Evolutionary conservation across 1,284 basidiomycete genomes (phyloP).

Genomic region (Melampsora medusae): DNA sequence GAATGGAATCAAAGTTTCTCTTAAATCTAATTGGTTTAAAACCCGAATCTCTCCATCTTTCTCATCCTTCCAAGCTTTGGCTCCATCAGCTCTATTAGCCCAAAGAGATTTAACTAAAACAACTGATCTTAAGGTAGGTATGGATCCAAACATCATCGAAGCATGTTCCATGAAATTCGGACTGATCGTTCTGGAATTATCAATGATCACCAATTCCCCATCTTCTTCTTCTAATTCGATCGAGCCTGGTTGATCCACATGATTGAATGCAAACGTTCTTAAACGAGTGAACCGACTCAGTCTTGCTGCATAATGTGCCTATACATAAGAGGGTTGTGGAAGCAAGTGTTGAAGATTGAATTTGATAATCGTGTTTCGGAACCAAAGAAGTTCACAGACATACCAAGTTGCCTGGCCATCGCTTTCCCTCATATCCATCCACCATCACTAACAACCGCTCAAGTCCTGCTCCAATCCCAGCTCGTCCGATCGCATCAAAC

Average conservation of each 20-base stretch:
- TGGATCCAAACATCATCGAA: not conserved
- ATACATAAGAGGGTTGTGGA: not conserved
- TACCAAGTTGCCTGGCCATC: not conserved
- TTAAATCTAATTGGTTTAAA: not conserved
- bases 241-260: not conserved
- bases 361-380: no score
- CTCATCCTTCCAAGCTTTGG: not conserved
- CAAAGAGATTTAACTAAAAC: conserved; percentile 1
- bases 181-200: not conserved
- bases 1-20: not conserved
- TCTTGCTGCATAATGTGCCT: conserved; percentile 1
- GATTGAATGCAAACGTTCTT: not conserved
- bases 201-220: not conserved
- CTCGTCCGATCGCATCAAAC: not conserved
- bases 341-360: no score
- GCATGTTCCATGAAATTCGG: not conserved
- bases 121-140: not conserved
- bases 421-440: not conserved
- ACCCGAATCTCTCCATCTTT: not conserved
- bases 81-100: not conserved
- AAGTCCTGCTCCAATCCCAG: not conserved
- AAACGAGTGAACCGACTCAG: not conserved
- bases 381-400: not conserved
- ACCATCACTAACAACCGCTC: not conserved
- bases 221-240: not conserved